phyloP scores from a whole-genome alignment of 192 early-diverging fungal species.

The Coemansia sp. region DNA sequence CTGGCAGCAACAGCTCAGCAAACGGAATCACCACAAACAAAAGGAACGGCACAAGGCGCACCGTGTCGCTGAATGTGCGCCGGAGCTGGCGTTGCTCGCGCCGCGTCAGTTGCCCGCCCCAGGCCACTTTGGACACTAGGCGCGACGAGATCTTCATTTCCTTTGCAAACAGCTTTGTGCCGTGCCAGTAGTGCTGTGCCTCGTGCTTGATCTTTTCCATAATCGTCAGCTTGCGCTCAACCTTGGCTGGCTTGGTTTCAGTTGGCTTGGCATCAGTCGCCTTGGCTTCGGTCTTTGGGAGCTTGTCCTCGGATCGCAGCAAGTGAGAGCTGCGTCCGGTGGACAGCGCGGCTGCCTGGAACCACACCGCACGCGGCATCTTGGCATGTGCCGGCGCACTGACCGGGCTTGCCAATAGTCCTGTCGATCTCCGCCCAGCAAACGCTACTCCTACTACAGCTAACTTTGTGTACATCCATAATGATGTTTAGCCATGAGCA shows the following conservation, averaged over 20 bases:
- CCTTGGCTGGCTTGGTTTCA: slow-evolving; percentile 8
- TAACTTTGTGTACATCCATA: neutral
- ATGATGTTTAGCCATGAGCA: neutral
- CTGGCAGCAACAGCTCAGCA: slow-evolving; percentile 89
- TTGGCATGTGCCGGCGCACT: neutral
- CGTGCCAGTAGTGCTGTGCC: slow-evolving; percentile 88
- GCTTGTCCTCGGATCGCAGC: slow-evolving; percentile 4
- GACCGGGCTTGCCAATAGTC: neutral
- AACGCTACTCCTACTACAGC: slow-evolving; percentile 12
- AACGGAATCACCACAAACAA: slow-evolving; percentile 93
- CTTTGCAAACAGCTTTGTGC: slow-evolving; percentile 83
- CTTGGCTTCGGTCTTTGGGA: neutral
- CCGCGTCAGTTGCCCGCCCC: slow-evolving; percentile 76
- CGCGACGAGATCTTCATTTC: slow-evolving; percentile 84
- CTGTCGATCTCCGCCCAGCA: slow-evolving; percentile 8
- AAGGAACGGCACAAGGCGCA: slow-evolving; percentile 87
- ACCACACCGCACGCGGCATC: slow-evolving; percentile 25
- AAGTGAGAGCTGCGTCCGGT: slow-evolving; percentile 21
- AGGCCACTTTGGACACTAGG: slow-evolving; percentile 69
- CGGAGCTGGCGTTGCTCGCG: slow-evolving; percentile 87
- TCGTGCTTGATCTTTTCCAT: slow-evolving; percentile 85
- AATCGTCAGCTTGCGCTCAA: slow-evolving; percentile 60
- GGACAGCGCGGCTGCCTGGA: slow-evolving; percentile 27
- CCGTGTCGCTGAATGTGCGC: slow-evolving; percentile 81
- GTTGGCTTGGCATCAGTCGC: neutral